Percentiles rank a stretch among this genome's conserved stretches.
These are phyloP conservation scores for Pyrrhoderma noxium DNA, from an alignment of 1,284 basidiomycete genomes.

Conservation along the genomic window DNA sequence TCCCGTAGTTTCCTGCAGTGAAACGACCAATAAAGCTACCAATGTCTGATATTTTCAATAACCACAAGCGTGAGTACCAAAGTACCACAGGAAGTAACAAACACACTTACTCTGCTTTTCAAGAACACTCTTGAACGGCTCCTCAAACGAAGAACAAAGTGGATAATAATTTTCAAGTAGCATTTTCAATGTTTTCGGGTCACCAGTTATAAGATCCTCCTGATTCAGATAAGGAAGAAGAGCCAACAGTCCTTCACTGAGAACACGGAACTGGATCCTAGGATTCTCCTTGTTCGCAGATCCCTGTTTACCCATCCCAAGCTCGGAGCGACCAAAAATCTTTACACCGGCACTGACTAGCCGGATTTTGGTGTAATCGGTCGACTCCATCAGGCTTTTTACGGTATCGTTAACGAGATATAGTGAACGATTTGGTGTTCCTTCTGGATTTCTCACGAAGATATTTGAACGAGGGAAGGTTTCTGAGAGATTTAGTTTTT, in stretches of 20 bases:
- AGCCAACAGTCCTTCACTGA: conserved; percentile 80
- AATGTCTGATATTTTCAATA: conserved; percentile 33
- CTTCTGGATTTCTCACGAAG: conserved; percentile 83
- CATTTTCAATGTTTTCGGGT: conserved; percentile 54
- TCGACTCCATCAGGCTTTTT: conserved; percentile 71
- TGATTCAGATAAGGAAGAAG: conserved; percentile 75
- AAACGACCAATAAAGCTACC: conserved; percentile 76
- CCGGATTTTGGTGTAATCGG: conserved; percentile 81
- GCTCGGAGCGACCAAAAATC: conserved; percentile 48
- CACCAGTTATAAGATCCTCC: conserved; percentile 53
- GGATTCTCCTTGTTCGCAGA: conserved; percentile 25
- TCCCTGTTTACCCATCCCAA: conserved; percentile 14
- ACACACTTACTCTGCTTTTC: conserved; percentile 42
- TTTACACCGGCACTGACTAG: conserved; percentile 91
- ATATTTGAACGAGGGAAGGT: conserved; percentile 70
- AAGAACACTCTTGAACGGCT: conserved; percentile 47
- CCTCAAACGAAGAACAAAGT: conserved; percentile 53
- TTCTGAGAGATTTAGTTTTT: conserved; percentile 59
- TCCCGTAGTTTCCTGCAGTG: conserved; percentile 44
- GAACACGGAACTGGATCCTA: conserved; percentile 66
- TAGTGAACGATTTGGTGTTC: conserved; percentile 73
- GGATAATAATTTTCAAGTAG: conserved; percentile 78
- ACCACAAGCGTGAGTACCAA: neutral
- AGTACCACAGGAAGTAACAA: conserved; percentile 11
- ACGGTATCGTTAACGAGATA: conserved; percentile 88